phyloP scores from a whole-genome alignment of 441 rosid genomes.

The Populus hybrid region DNA sequence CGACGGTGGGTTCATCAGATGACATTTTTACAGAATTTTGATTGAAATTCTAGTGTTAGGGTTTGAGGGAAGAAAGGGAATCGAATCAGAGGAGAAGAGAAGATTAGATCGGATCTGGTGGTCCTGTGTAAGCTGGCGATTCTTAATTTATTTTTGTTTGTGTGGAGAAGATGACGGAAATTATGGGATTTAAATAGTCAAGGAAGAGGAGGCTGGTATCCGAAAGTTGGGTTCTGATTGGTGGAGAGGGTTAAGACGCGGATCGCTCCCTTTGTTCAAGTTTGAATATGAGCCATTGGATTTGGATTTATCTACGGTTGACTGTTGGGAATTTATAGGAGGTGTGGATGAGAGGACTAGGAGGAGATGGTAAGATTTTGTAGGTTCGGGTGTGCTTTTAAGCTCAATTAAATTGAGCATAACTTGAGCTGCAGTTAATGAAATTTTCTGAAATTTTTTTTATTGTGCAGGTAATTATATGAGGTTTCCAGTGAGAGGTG shows the following conservation, averaged over 20 bases:
- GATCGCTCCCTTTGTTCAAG: conserved; percentile 40
- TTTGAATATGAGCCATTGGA: conserved; percentile 72
- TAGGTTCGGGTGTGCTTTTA: conserved; percentile 67
- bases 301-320: conserved; percentile 46
- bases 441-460: conserved; percentile 29
- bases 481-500: conserved; percentile 46
- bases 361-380: conserved; percentile 17
- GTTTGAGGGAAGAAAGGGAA: neutral
- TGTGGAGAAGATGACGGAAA: conserved; percentile 23
- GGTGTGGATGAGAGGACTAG: conserved; percentile 21
- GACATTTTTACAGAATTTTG: conserved; percentile 29
- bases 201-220: conserved; percentile 30
- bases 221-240: conserved; percentile 51
- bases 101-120: conserved; percentile 10
- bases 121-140: neutral
- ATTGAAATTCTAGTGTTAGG: neutral
- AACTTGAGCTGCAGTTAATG: conserved; percentile 27
- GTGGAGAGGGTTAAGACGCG: conserved; percentile 38
- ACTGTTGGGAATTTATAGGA: conserved; percentile 8
- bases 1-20: conserved; percentile 34
- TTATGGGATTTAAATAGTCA: conserved; percentile 61
- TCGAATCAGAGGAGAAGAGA: neutral
- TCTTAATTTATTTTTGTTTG: neutral
- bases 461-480: conserved; percentile 33
- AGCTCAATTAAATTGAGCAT: conserved; percentile 29